Percentiles rank a stretch among this genome's conserved stretches.
These are phyloP conservation scores for Rosa persica DNA, from an alignment of 306 rosid genomes.

Conservation along the genomic window DNA sequence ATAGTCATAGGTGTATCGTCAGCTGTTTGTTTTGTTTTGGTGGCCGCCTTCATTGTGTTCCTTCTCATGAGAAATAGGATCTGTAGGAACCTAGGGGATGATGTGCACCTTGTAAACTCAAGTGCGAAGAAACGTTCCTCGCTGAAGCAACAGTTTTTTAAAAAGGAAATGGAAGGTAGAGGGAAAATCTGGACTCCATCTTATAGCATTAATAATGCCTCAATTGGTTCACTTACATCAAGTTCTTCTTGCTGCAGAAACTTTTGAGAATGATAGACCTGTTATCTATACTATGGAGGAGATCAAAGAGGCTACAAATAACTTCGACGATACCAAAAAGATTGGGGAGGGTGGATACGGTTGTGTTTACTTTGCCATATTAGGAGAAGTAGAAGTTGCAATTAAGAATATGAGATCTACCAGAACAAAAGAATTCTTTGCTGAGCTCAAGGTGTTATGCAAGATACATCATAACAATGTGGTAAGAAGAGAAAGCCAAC, in stretches of 20 bases:
- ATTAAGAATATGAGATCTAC: conserved; percentile 63
- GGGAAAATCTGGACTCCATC: neutral
- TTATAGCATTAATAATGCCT: neutral
- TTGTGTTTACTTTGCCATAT: conserved; percentile 7
- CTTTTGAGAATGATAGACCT: conserved; percentile 20
- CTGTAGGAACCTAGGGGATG: conserved; percentile 13
- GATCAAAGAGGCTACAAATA: conserved; percentile 6
- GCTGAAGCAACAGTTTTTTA: conserved; percentile 12
- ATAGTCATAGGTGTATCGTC: neutral
- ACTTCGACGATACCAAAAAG: conserved; percentile 21
- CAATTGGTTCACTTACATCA: neutral
- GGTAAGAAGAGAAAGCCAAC: conserved; percentile 33
- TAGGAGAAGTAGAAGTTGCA: conserved; percentile 44
- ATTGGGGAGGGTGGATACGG: conserved; percentile 27
- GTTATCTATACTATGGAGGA: conserved; percentile 21
- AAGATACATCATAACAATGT: conserved; percentile 40
- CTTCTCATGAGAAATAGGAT: conserved; percentile 9
- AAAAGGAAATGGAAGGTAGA: conserved; percentile 25
- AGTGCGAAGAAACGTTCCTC: conserved; percentile 3
- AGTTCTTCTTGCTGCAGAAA: conserved; percentile 15
- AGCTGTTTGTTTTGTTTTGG: conserved; percentile 3
- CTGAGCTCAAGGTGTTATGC: conserved; percentile 61
- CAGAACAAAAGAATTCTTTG: conserved; percentile 58
- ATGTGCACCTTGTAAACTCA: neutral
- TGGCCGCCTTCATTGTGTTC: neutral